Evolutionary conservation across 805 yeast species (phyloP).

Genomic region (Kuraishia hungarica): DNA sequence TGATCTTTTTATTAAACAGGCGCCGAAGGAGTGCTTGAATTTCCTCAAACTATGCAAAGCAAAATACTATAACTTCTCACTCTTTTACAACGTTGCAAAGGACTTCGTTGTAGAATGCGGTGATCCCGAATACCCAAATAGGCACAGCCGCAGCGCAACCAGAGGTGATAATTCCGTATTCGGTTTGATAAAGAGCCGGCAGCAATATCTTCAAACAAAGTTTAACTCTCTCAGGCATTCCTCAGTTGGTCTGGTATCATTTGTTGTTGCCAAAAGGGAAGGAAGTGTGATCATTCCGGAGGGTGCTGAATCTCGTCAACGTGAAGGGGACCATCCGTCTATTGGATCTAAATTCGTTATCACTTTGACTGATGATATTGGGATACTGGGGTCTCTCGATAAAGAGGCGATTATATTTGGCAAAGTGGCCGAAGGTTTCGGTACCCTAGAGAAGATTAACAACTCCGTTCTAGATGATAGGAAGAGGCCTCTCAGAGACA

Average conservation of each 20-base stretch:
- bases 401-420: constrained; percentile 33
- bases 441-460: constrained; percentile 35
- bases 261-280: constrained; percentile 7
- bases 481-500: constrained; percentile 35
- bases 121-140: constrained; percentile 34
- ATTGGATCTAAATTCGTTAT: constrained; percentile 29
- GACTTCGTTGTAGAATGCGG: constrained; percentile 36
- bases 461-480: constrained; percentile 26
- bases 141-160: neutral
- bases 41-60: constrained; percentile 47
- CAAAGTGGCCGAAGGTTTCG: constrained; percentile 40
- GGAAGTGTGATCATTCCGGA: too few relatives aligned
- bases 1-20: neutral
- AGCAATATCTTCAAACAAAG: constrained; percentile 4
- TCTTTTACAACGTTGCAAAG: constrained; percentile 34
- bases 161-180: neutral
- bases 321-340: neutral
- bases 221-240: constrained; percentile 17
- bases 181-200: neutral
- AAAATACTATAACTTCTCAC: constrained; percentile 42
- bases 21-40: constrained; percentile 26
- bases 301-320: too few relatives aligned
- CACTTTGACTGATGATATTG: constrained; percentile 22
- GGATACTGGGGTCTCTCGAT: constrained; percentile 16
- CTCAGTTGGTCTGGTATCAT: constrained; percentile 26